A percentile compares a stretch with the other conserved stretches of the same genome.
These are phyloP conservation scores for Quercus tomentella DNA, from an alignment of 331 rosid species.

Conservation along the genomic window DNA sequence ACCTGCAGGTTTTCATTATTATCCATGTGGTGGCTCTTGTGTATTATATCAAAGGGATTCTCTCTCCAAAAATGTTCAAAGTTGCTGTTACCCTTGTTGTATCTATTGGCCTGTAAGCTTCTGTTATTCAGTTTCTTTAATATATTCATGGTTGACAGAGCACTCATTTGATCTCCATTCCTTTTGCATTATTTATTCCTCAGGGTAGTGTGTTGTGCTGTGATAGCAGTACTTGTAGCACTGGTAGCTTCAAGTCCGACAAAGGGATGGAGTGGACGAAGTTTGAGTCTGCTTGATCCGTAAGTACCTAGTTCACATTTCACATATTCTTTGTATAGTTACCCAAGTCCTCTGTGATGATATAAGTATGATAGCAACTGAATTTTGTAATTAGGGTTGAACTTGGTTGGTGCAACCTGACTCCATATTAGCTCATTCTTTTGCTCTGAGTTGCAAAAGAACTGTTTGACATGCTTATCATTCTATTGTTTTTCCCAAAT, in stretches of 20 bases:
- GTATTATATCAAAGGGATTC: conserved; percentile 83
- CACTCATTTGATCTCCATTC: conserved; percentile 17
- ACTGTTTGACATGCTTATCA: conserved; percentile 24
- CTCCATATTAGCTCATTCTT: neutral
- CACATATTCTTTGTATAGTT: conserved; percentile 15
- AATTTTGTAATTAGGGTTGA: neutral
- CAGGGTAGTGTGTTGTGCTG: conserved; percentile 77
- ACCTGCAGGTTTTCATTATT: conserved; percentile 81
- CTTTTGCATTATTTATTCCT: conserved; percentile 30
- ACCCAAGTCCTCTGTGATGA: conserved; percentile 3
- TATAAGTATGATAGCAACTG: neutral
- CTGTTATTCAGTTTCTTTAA: conserved; percentile 15
- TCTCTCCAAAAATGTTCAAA: conserved; percentile 90
- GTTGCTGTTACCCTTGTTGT: conserved; percentile 80
- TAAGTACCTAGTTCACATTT: conserved; percentile 41
- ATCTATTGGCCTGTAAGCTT: conserved; percentile 83
- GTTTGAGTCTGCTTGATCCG: conserved; percentile 98
- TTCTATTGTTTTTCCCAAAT: conserved; percentile 15
- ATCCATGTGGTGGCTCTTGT: conserved; percentile 96
- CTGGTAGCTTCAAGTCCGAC: conserved; percentile 98
- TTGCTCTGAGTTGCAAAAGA: neutral
- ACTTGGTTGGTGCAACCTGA: neutral
- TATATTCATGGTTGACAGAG: conserved; percentile 7
- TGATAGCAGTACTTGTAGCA: conserved; percentile 76
- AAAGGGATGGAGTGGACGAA: conserved; percentile 98